Evolutionary conservation across 192 early-diverging fungal genomes (phyloP).

Genomic region (Coemansia sp.): DNA sequence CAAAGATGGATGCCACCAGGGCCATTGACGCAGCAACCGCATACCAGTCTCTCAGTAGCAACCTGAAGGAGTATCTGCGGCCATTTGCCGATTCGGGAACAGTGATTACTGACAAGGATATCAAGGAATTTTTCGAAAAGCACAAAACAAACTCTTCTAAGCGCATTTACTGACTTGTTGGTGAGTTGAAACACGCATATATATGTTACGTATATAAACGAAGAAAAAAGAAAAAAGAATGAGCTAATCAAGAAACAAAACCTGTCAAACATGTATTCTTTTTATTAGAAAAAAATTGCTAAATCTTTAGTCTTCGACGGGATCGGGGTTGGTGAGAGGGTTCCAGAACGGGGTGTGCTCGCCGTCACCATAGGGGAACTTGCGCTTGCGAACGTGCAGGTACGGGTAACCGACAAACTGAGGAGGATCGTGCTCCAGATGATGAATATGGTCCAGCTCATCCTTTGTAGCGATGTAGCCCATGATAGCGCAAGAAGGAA

Average conservation of each 20-base stretch:
- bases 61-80: constrained; percentile 68
- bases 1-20: constrained; percentile 68
- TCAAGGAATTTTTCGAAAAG: constrained; percentile 72
- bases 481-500: constrained; percentile 38
- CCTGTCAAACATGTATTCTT: too few species aligned
- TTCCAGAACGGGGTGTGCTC: constrained; percentile 55
- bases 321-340: constrained; percentile 52
- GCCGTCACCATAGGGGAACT: constrained; percentile 55
- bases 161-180: not conserved
- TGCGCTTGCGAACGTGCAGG: constrained; percentile 45
- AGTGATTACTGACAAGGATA: constrained; percentile 73
- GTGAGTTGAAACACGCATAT: not conserved
- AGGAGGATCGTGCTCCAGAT: constrained; percentile 55
- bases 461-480: constrained; percentile 44
- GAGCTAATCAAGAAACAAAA: too few species aligned
- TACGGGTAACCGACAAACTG: constrained; percentile 47
- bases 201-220: not conserved
- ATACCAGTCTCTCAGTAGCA: constrained; percentile 68
- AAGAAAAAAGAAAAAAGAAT: too few species aligned
- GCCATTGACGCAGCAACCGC: constrained; percentile 80
- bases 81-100: constrained; percentile 75
- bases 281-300: too few species aligned
- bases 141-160: constrained; percentile 3
- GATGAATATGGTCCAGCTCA: constrained; percentile 54
- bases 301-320: constrained; percentile 33